phyloP scores from a whole-genome alignment of 352 stramenopile species.

The Halophytophthora batemanensis region DNA sequence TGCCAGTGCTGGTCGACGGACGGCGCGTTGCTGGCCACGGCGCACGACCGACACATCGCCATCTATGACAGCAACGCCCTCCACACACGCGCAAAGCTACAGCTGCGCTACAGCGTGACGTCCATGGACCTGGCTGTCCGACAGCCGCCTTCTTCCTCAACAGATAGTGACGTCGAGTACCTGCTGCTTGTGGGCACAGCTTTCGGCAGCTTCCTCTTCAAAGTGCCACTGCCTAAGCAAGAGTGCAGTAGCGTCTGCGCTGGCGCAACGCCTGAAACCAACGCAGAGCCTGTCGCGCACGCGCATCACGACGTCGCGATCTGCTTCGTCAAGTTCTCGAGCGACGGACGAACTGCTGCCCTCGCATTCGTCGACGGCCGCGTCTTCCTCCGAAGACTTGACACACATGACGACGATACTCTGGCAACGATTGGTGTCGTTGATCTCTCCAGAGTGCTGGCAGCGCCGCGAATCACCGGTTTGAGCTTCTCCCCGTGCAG shows the following conservation, averaged over 20 bases:
- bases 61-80: conserved; percentile 34
- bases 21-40: conserved; percentile 27
- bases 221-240: conserved; percentile 6
- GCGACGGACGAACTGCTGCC: conserved; percentile 24
- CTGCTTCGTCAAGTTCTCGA: conserved; percentile 37
- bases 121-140: conserved; percentile 30
- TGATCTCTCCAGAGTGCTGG: conserved; percentile 36
- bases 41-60: conserved; percentile 25
- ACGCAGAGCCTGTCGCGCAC: conserved; percentile 8
- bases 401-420: not conserved
- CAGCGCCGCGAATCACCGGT: conserved; percentile 49
- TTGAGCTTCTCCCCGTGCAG: conserved; percentile 41
- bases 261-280: not conserved
- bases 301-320: conserved; percentile 31
- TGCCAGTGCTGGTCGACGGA: conserved; percentile 52
- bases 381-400: conserved; percentile 35
- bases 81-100: conserved; percentile 4
- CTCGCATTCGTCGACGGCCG: conserved; percentile 55
- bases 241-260: not conserved
- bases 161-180: not conserved
- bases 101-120: conserved; percentile 31
- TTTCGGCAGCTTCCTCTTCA: conserved; percentile 36
- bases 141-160: no score
- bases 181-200: conserved; percentile 30
- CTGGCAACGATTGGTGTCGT: conserved; percentile 20